phyloP scores from a whole-genome alignment of 2,329 filamentous ascomycete species.

The Moelleriella libera region DNA sequence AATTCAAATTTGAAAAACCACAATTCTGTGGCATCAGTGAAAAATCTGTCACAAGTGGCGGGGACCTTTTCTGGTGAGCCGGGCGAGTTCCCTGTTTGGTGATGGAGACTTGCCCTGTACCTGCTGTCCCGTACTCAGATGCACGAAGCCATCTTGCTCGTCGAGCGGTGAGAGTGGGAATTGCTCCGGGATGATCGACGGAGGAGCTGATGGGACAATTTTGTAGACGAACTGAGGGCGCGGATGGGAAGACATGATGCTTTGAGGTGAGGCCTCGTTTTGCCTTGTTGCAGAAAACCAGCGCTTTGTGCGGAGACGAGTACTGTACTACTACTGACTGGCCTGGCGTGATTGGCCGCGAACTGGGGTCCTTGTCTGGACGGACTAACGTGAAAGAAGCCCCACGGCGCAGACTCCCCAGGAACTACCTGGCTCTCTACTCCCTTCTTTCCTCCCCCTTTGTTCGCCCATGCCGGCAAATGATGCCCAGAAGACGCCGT shows the following conservation, averaged over 20 bases:
- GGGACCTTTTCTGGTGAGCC: slow-evolving; percentile 23
- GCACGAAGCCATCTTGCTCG: slow-evolving; percentile 44
- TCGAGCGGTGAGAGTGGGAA: slow-evolving; percentile 47
- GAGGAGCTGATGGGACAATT: slow-evolving; percentile 39
- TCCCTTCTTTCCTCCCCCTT: background rate
- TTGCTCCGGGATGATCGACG: slow-evolving; percentile 34
- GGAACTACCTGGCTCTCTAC: no score
- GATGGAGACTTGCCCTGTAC: slow-evolving; percentile 8
- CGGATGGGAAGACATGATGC: slow-evolving; percentile 7
- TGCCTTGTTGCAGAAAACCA: no score
- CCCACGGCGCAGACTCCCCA: no score
- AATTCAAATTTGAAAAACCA: slow-evolving; percentile 41
- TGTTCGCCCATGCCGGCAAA: background rate
- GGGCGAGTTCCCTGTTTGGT: no score
- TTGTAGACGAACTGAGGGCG: slow-evolving; percentile 40
- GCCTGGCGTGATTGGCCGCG: no score
- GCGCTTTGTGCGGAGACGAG: no score
- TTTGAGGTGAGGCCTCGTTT: background rate
- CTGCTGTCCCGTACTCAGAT: slow-evolving; percentile 43
- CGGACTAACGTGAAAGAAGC: no score
- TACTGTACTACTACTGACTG: no score
- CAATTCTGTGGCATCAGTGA: slow-evolving; percentile 21
- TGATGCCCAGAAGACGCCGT: background rate
- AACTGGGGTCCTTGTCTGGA: no score
- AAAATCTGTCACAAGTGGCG: slow-evolving; percentile 29